Evolutionary conservation across 768 basidiomycete species (phyloP).

Genomic region (Mycena indigotica): DNA sequence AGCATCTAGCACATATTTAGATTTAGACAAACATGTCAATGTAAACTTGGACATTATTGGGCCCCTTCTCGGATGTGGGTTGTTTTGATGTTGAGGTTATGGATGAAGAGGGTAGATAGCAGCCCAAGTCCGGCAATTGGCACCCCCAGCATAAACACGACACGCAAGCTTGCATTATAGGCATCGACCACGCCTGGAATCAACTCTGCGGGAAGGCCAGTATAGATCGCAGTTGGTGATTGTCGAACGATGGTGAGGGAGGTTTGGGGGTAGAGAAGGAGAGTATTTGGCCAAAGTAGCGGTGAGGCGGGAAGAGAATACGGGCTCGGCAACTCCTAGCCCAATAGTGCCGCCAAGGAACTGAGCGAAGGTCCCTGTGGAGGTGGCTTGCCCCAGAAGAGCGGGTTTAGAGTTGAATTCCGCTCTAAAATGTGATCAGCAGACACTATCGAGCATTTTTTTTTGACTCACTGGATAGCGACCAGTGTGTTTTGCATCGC

Average conservation of each 20-base stretch:
- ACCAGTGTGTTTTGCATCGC: slow-evolving; percentile 19
- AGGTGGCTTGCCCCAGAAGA: slow-evolving; percentile 17
- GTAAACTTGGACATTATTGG: too few species aligned
- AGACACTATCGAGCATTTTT: too few species aligned
- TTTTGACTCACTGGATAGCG: too few species aligned
- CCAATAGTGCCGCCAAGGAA: slow-evolving; percentile 22
- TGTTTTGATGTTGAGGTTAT: neutral
- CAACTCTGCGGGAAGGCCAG: slow-evolving; percentile 5
- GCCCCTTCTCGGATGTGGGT: too few species aligned
- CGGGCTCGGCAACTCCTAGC: slow-evolving; percentile 14
- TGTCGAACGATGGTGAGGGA: slow-evolving; percentile 13
- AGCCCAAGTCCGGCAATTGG: slow-evolving; percentile 4
- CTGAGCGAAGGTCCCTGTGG: slow-evolving; percentile 17
- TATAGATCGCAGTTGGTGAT: slow-evolving; percentile 20
- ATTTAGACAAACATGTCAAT: too few species aligned
- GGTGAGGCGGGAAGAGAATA: slow-evolving; percentile 15
- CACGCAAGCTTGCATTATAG: slow-evolving; percentile 7
- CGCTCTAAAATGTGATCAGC: too few species aligned
- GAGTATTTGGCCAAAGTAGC: too few species aligned
- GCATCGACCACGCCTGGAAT: slow-evolving; percentile 18
- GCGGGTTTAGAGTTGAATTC: neutral
- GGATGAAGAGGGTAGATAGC: neutral
- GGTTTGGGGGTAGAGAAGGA: too few species aligned
- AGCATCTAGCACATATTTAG: too few species aligned
- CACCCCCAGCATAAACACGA: slow-evolving; percentile 18